Base-by-base conservation (phyloP, 2,329 filamentous ascomycete genomes). In the Fusarium azukiicola region DNA sequence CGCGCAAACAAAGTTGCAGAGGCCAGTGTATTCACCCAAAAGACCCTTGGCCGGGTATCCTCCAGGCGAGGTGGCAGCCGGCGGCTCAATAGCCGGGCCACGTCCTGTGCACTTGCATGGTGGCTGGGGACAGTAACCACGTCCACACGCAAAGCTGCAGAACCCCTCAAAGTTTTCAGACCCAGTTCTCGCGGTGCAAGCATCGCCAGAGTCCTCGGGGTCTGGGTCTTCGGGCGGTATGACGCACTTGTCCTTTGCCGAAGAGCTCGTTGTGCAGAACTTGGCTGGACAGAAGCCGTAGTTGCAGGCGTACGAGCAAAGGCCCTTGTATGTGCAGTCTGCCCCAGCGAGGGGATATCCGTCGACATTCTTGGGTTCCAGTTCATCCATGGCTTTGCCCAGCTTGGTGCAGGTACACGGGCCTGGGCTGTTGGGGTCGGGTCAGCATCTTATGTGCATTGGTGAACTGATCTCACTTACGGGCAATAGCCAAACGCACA, bases 321-420 rank as follows among this genome's bases (percentile, higher is more conserved):
- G 23, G 2, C 50, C 50, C 5, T 54, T 54, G 50, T 54, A 54
- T 4, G 50, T 54, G 11, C 50, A 54, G 5, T 54, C 50, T 5
- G 50, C 27, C 6, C 50, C 50, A 11, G 50, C 50, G 9, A 54
- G 23, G 16, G 50, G 50, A 17, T 54, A 54, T 19, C 50, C 50
- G 19, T 54, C 50, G 16, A 32, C 50, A 19, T 54, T 54, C 50
- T 54, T 54, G 19, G 50, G 50, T 9, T 54, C 50, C 3, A 11
- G 50, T 54, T 23, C 32, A 54, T 32, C 23, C 23, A 54, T 14
- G 32, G 50, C 50, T 17, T 54, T 54, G 50, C 50, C 50, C 50
- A 54, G 23, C 50, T 54, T 54, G 9, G 50, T 54, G 50, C 50
- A 54, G 23, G 50, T 54, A 54, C 50, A 54, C 50, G 50, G 50